These are phyloP conservation scores for Eucalyptus grandis DNA, from an alignment of 345 rosid genomes.

Conservation along the genomic window DNA sequence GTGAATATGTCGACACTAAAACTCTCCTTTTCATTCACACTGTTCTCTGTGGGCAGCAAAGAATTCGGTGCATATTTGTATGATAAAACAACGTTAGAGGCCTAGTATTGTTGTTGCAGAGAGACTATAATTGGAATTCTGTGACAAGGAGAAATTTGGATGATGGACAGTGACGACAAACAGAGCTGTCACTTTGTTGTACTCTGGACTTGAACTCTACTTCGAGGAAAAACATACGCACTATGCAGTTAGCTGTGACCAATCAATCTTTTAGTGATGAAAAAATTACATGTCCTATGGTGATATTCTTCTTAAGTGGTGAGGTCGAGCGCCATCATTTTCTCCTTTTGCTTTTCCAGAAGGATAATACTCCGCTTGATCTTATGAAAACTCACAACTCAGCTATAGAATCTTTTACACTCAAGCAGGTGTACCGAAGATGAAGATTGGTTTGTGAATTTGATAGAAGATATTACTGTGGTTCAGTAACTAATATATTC, in stretches of 20 bases:
- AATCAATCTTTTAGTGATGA: neutral
- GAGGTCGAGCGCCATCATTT: accelerated
- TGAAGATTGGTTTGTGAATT: neutral
- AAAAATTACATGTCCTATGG: neutral
- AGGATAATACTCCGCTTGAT: neutral
- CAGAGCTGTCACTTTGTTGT: neutral
- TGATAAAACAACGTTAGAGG: too few species aligned
- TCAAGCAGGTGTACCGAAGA: neutral
- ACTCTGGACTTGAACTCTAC: neutral
- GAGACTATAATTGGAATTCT: too few species aligned
- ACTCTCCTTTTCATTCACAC: too few species aligned
- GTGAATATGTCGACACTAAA: too few species aligned
- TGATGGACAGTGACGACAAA: too few species aligned
- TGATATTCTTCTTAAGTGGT: neutral
- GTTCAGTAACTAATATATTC: neutral
- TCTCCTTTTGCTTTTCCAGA: neutral
- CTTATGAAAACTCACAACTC: neutral
- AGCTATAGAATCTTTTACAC: neutral
- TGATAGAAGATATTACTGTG: neutral
- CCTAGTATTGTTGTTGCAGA: too few species aligned
- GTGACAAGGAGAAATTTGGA: too few species aligned
- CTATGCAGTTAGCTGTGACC: neutral
- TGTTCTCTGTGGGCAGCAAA: too few species aligned
- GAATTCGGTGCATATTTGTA: too few species aligned
- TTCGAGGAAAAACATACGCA: neutral